phyloP scores from a whole-genome alignment of 2,329 filamentous ascomycete genomes.

The Sclerotinia minor region DNA sequence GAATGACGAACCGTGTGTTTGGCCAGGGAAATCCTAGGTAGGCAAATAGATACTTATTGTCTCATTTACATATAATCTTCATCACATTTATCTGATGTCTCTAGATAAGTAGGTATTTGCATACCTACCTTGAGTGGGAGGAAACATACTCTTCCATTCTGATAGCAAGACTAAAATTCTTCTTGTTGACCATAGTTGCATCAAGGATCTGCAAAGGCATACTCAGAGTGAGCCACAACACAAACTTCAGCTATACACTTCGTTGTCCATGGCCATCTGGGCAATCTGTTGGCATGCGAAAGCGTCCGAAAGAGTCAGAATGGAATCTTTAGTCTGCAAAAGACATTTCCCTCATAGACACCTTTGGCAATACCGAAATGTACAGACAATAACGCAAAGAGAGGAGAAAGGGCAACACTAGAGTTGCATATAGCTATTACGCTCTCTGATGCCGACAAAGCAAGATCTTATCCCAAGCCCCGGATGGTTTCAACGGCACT shows the following conservation, averaged over 20 bases:
- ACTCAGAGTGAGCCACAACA: background rate
- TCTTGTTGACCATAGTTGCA: background rate
- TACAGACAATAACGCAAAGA: background rate
- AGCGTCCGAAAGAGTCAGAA: background rate
- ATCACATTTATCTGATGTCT: background rate
- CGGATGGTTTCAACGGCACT: background rate
- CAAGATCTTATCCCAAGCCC: background rate
- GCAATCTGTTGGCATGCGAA: background rate
- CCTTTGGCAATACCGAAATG: background rate
- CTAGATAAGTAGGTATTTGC: background rate
- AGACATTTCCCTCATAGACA: background rate
- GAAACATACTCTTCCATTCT: background rate
- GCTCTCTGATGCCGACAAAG: background rate
- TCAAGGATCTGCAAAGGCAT: background rate
- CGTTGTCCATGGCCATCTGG: background rate
- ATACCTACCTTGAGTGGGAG: background rate
- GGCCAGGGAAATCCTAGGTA: no score
- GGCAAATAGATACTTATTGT: background rate
- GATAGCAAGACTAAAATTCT: background rate
- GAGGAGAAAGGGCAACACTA: background rate
- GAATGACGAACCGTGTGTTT: background rate
- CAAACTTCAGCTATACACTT: background rate
- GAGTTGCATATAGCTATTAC: background rate
- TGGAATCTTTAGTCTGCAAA: background rate
- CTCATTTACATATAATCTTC: background rate